Conservation (phyloP, 2,329 filamentous ascomycete genomes). For the Meredithiella fracta region DNA sequence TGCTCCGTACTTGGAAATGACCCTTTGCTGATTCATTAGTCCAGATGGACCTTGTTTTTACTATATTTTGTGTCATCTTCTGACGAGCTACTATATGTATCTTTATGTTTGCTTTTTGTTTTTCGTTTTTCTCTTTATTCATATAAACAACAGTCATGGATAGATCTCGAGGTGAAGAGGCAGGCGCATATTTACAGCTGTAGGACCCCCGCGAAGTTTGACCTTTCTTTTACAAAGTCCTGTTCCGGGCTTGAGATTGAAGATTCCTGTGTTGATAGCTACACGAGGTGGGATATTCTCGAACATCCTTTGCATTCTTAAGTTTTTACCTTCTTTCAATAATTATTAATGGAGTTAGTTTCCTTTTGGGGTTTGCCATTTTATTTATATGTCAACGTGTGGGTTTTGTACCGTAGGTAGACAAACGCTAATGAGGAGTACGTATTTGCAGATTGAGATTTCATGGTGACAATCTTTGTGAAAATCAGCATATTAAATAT, state of each 20-base stretch:
- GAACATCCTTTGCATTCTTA: too few species aligned
- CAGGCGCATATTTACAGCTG: conserved; percentile 12
- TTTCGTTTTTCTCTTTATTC: conserved; percentile 5
- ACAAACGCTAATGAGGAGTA: too few species aligned
- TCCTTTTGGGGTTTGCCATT: too few species aligned
- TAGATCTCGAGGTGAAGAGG: neutral
- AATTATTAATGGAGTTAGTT: too few species aligned
- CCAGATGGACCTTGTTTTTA: neutral
- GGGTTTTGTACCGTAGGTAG: too few species aligned
- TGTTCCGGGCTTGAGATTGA: conserved; percentile 1
- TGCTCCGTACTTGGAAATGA: neutral
- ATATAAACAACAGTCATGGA: neutral
- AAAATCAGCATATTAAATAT: too few species aligned
- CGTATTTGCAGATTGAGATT: too few species aligned
- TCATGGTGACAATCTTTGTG: too few species aligned
- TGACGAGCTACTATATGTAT: neutral
- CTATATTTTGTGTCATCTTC: neutral
- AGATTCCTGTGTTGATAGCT: neutral
- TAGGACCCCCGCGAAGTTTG: conserved; percentile 11
- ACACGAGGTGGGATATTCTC: neutral
- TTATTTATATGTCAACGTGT: too few species aligned
- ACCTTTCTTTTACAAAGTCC: conserved; percentile 14
- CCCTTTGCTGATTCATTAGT: neutral
- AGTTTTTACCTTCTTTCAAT: too few species aligned
- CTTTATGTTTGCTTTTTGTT: conserved; percentile 6